Evolutionary conservation across 805 yeast species (phyloP).

Genomic region (Pichia cephalocereana): DNA sequence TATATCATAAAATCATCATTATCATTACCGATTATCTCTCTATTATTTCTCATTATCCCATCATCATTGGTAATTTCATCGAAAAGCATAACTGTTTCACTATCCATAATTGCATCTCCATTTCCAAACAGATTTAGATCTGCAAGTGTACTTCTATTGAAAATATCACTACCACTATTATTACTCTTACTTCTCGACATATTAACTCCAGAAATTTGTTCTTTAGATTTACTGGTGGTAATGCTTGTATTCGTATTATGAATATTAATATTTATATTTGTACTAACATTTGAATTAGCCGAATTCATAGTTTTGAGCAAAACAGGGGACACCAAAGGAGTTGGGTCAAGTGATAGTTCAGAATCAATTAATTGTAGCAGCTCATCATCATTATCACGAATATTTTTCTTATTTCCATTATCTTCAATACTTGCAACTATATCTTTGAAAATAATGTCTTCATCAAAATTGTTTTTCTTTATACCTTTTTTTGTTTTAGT

Average conservation of each 20-base stretch:
- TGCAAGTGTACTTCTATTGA: background rate
- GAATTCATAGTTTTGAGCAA: background rate
- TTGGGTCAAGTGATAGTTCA: slow-evolving; percentile 7
- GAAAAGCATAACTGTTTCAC: background rate
- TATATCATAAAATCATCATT: background rate
- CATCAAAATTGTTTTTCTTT: background rate
- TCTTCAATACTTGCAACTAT: too few relatives aligned
- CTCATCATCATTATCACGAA: slow-evolving; percentile 1
- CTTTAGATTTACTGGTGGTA: background rate
- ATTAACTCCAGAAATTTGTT: background rate
- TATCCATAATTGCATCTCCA: slow-evolving; percentile 4
- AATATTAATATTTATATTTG: too few relatives aligned
- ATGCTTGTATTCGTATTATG: background rate
- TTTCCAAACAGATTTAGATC: slow-evolving; percentile 6
- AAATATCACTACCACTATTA: background rate
- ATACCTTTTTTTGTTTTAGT: background rate
- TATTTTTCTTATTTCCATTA: background rate
- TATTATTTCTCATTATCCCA: background rate
- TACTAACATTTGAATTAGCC: too few relatives aligned
- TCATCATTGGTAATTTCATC: background rate
- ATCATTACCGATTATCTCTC: background rate
- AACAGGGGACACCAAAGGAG: background rate
- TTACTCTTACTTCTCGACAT: slow-evolving; percentile 4
- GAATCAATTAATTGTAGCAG: slow-evolving; percentile 8
- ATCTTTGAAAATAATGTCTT: background rate